Base-by-base conservation (phyloP, 805 yeast species). In the Candida germanica region DNA sequence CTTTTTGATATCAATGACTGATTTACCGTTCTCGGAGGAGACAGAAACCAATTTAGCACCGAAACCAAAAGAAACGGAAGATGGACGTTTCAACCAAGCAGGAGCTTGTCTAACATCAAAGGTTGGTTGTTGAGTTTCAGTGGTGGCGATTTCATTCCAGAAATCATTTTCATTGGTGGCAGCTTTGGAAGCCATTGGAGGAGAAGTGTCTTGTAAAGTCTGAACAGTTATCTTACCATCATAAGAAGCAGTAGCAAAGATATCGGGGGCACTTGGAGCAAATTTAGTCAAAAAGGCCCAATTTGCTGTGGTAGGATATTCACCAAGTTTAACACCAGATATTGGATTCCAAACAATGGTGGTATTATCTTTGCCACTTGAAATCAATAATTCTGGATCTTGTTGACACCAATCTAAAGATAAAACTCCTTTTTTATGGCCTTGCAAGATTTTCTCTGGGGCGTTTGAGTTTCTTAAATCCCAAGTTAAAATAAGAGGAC, bases 331-430 rank as follows among this genome's bases (percentile, higher is more conserved):
- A 39, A 66, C 67, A 31, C 89, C 94, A 14, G 74, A 62, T 36
- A 77, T 64, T 18, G 97, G 96, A 59, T 93, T 87, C 98, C 98
- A 93, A 49, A 93, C 66, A 44, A 80, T 64, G 4, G 94, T 87
- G 21, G 87, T 67, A 57, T 88, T 88, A 61, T 93, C 98, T 52
- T 87, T 84, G 41, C 97, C 97, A 56, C 91, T 77, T n/a, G 97
- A 86, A 28, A 93, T 65, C 49, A 93, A 69, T 46, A 93, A 69
- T 33, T 71, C 70, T 32, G 86, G 77, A 58, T 93, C 99, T 49
- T 79, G 82, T 30, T 68, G 59, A 61, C 96, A 87, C 99, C 99
- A 93, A 57, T 93, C 97, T 38, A 93, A 64, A 6, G 96, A 85
- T 35, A 91, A 61, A 13, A 93, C 80, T 25, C 98, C 98, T 61